Base-by-base conservation (phyloP, 2,329 filamentous ascomycete species). In the Immersiporthe knoxdaviesiana region DNA sequence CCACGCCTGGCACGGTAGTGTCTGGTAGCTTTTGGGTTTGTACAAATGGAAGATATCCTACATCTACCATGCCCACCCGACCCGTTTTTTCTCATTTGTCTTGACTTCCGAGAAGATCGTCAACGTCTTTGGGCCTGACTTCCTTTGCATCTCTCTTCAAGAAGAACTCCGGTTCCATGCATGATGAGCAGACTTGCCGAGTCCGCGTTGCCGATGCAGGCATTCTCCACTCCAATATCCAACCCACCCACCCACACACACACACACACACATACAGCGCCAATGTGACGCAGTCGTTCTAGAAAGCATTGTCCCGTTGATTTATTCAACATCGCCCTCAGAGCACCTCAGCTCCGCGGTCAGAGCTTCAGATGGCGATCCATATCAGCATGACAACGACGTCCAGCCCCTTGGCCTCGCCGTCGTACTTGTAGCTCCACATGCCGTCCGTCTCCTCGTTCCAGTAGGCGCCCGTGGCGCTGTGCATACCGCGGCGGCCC, bases 401-500 rank as follows among this genome's bases (percentile, higher is more conserved):
- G 74, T 92, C 89, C 80, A 92, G 84, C 50, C 89, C 89, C 82
- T 90, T 90, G 75, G 79, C 82, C 78, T 90, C 87, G 70, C 87
- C 87, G 75, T 94, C 91, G 78, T 90, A 95, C 84, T 96, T 96
- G 84, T 91, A 94, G 75, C 89, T 93, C 91, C 91, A 96, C 87
- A 94, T 94, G 74, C 92, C 92, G 77, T 96, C 92, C 81, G 91
- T 93, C 83, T 94, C 92, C 82, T 94, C 92, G 80, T 96, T 93
- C 92, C 92, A 96, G 85, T 91, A 96, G 44, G 92, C 93, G 63
- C 92, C 92, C 59, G 91, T 92, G 30, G 92, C 92, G 79, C 89
- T 92, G 84, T 96, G 92, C 92, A 96, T 96, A 73, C 96, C 96
- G 73, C 95, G 89, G 73, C 94, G 89, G 68, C 94, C 95, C 68